A percentile compares a stretch with the other conserved stretches of the same genome.
Evolutionary conservation across 305 asterid species (phyloP).

Genomic region (Fraxinus paxiana): DNA sequence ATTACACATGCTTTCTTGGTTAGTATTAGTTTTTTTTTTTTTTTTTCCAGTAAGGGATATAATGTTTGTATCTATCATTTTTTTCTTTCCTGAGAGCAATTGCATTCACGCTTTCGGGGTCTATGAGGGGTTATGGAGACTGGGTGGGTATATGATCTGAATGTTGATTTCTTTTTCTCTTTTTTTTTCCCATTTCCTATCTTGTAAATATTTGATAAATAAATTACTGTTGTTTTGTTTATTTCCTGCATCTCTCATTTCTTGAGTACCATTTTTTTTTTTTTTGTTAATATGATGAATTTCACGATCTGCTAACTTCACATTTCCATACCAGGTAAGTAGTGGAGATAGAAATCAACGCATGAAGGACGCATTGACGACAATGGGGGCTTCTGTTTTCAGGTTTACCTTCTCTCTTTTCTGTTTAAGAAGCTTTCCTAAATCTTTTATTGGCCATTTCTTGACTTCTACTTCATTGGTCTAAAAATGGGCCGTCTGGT

Average conservation of each 20-base stretch:
- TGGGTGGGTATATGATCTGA: background rate
- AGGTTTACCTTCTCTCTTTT: conserved; percentile 42
- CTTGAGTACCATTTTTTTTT: background rate
- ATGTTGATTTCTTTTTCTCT: background rate
- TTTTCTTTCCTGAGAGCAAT: background rate
- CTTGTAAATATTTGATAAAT: background rate
- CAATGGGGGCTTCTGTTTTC: conserved; percentile 99
- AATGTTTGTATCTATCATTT: background rate
- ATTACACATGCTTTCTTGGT: conserved; percentile 97
- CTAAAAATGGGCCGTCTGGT: background rate
- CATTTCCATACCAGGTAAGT: conserved; percentile 49
- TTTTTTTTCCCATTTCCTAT: background rate
- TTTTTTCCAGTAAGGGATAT: background rate
- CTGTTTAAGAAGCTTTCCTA: background rate
- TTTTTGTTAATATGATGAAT: background rate
- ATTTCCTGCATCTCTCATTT: background rate
- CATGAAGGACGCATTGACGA: conserved; percentile 78
- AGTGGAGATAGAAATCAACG: conserved; percentile 93
- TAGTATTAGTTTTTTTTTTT: conserved; percentile 27
- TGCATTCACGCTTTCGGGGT: background rate
- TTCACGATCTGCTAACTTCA: background rate
- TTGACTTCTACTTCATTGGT: background rate
- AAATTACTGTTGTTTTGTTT: background rate
- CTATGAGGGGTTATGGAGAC: background rate
- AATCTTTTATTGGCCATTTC: background rate